A percentile compares a stretch with the other conserved stretches of the same genome.
Evolutionary conservation across 352 stramenopile genomes (phyloP).

Genomic region (Globisporangium cylindrosporum): DNA sequence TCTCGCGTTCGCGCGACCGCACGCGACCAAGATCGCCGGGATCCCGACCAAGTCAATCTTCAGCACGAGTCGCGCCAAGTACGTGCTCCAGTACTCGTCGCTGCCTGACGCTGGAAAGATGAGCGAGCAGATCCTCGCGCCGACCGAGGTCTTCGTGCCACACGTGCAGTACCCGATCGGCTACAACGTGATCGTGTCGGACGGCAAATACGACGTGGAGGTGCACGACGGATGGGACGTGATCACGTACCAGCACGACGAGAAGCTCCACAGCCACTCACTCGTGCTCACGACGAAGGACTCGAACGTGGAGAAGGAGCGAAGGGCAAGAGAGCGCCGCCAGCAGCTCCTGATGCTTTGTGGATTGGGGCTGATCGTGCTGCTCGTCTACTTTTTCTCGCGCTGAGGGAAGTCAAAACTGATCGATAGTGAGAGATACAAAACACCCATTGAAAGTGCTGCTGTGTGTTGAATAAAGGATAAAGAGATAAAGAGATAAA

Average conservation of each 20-base stretch:
- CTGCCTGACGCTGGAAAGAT: conserved; percentile 23
- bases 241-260: conserved; percentile 55
- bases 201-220: conserved; percentile 49
- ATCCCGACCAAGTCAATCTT: conserved; percentile 62
- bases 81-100: conserved; percentile 55
- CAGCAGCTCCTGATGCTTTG: conserved; percentile 19
- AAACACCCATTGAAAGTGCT: not conserved
- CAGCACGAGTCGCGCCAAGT: conserved; percentile 40
- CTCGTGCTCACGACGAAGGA: conserved; percentile 50
- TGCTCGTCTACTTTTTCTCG: conserved; percentile 34
- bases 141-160: conserved; percentile 72
- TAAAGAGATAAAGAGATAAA: not conserved
- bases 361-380: conserved; percentile 20
- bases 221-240: conserved; percentile 59
- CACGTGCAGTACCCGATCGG: conserved; percentile 69
- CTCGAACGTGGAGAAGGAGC: conserved; percentile 27
- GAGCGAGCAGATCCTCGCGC: conserved; percentile 18
- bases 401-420: conserved; percentile 1
- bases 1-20: conserved; percentile 63
- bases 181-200: conserved; percentile 52
- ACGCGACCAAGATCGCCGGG: conserved; percentile 65
- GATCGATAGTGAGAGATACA: not conserved
- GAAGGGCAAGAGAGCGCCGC: conserved; percentile 20
- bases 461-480: not conserved
- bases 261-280: conserved; percentile 30